Conservation (phyloP, 768 basidiomycete species). For the Boletellus emodensis region DNA sequence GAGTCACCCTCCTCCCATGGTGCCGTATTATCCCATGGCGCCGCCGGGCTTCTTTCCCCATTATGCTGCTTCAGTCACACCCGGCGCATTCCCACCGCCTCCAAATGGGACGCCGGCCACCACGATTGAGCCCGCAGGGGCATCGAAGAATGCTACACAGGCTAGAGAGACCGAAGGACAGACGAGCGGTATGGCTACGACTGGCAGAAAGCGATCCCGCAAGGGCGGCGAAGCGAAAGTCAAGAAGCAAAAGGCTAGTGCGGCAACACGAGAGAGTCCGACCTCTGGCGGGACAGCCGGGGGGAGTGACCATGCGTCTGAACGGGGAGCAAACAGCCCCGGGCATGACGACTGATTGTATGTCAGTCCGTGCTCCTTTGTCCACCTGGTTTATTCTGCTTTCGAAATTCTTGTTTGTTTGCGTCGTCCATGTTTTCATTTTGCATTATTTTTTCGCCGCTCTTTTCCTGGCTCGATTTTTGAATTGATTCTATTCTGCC, state of each 20-base stretch:
- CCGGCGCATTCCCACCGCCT: constrained; percentile 32
- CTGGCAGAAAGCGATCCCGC: constrained; percentile 29
- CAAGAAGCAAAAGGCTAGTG: constrained; percentile 31
- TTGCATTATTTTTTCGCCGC: background rate
- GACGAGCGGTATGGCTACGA: constrained; percentile 12
- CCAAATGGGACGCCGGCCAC: constrained; percentile 22
- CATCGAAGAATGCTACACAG: constrained; percentile 14
- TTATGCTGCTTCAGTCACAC: constrained; percentile 26
- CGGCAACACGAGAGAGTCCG: constrained; percentile 13
- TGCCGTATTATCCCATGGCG: constrained; percentile 36
- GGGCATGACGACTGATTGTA: constrained; percentile 22
- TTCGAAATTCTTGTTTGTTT: constrained; percentile 13
- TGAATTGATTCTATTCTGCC: constrained; percentile 26
- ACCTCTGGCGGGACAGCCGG: constrained; percentile 23
- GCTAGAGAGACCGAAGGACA: constrained; percentile 16
- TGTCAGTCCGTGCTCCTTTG: background rate
- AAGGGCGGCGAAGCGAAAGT: constrained; percentile 29
- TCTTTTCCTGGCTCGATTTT: constrained; percentile 11
- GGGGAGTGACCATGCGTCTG: constrained; percentile 27
- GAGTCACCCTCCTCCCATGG: constrained; percentile 28
- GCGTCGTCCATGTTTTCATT: constrained; percentile 6
- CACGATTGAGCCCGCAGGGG: constrained; percentile 26
- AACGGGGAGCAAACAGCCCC: constrained; percentile 21
- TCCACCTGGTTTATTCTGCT: constrained; percentile 3
- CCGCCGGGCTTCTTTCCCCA: constrained; percentile 41